Evolutionary conservation across 73 alveolate species (phyloP).

Genomic region (Blepharisma japonicum): DNA sequence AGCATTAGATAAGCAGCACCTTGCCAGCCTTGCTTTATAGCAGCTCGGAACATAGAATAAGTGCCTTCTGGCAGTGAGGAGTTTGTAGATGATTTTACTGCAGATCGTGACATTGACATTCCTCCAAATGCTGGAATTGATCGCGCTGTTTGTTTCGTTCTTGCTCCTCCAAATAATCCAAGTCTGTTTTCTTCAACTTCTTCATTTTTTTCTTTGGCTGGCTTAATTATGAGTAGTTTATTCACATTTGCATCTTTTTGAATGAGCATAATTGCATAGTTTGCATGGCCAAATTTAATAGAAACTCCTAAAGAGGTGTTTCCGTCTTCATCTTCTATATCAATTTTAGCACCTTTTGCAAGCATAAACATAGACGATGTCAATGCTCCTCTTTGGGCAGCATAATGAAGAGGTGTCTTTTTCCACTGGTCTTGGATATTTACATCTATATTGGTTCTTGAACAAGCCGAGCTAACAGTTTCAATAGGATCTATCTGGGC

Average conservation of each 20-base stretch:
- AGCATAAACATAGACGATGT: constrained; percentile 38
- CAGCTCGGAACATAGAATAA: constrained; percentile 49
- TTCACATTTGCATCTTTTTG: constrained; percentile 40
- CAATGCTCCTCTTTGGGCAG: constrained; percentile 66
- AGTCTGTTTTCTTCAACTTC: constrained; percentile 26
- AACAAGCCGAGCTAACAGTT: constrained; percentile 51
- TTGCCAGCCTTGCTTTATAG: constrained; percentile 57
- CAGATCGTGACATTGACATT: too few relatives aligned
- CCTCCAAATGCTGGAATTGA: neutral
- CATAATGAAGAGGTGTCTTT: constrained; percentile 71
- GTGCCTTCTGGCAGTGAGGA: neutral
- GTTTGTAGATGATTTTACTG: too few relatives aligned
- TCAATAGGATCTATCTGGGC: constrained; percentile 71
- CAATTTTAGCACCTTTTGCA: constrained; percentile 42
- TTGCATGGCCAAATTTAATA: constrained; percentile 29
- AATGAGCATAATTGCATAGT: constrained; percentile 49
- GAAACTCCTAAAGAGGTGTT: constrained; percentile 30
- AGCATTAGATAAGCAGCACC: constrained; percentile 69
- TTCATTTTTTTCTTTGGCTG: constrained; percentile 35
- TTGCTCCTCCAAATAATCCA: neutral
- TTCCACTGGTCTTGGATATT: constrained; percentile 57
- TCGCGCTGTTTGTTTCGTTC: neutral
- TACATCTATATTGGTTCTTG: constrained; percentile 34
- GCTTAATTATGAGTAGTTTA: constrained; percentile 30
- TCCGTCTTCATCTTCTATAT: constrained; percentile 33